Evolutionary conservation across 441 rosid genomes (phyloP).

Genomic region (Brassica balearica): DNA sequence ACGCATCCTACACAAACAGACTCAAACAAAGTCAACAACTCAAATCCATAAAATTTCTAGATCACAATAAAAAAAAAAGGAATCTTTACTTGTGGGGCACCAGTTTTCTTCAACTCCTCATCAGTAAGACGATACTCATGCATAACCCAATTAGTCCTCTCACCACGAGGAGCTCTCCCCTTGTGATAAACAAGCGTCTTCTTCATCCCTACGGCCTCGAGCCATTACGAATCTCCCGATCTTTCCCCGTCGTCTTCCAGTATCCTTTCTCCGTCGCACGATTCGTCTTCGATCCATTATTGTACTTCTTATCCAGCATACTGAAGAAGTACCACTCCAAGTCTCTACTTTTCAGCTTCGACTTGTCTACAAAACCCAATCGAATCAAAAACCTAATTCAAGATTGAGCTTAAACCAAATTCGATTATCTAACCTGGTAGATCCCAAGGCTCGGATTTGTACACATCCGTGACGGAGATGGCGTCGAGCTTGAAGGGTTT

Average conservation of each 20-base stretch:
- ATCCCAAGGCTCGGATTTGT: constrained; percentile 98
- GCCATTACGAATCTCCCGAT: constrained; percentile 60
- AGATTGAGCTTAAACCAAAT: background rate
- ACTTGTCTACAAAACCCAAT: constrained; percentile 53
- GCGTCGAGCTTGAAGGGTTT: constrained; percentile 77
- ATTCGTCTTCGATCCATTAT: constrained; percentile 85
- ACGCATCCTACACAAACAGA: constrained; percentile 60
- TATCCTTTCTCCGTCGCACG: constrained; percentile 97
- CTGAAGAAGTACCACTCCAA: constrained; percentile 98
- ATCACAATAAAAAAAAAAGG: background rate
- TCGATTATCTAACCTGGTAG: constrained; percentile 68
- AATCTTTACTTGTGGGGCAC: constrained; percentile 67
- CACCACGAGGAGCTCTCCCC: constrained; percentile 93
- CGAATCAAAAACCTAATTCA: constrained; percentile 18
- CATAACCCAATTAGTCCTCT: constrained; percentile 96
- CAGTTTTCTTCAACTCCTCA: constrained; percentile 69
- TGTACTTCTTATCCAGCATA: constrained; percentile 79
- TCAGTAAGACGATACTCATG: constrained; percentile 91
- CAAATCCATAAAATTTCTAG: background rate
- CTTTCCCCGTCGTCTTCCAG: constrained; percentile 98
- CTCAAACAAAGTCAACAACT: background rate
- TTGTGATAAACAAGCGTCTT: constrained; percentile 92
- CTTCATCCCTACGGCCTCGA: constrained; percentile 82
- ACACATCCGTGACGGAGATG: constrained; percentile 79
- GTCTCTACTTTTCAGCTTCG: constrained; percentile 88